These are phyloP conservation scores for Hygrophorus pudorinus DNA, from an alignment of 768 basidiomycete genomes.

Conservation along the genomic window DNA sequence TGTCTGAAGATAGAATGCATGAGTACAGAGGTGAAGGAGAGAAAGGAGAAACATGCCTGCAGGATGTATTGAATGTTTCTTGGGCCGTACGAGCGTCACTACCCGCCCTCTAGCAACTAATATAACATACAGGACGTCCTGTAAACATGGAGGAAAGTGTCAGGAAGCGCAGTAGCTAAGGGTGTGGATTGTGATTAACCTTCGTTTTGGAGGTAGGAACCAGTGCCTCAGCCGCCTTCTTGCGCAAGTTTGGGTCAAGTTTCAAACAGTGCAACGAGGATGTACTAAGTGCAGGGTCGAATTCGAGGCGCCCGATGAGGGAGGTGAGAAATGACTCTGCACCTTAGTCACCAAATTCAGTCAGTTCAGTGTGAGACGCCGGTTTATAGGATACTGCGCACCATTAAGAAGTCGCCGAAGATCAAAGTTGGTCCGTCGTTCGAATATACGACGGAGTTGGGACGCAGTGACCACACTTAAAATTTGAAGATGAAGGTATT, in stretches of 20 bases:
- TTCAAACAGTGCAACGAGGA: constrained; percentile 77
- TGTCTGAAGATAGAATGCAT: constrained; percentile 37
- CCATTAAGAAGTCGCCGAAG: constrained; percentile 66
- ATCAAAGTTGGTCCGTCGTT: constrained; percentile 87
- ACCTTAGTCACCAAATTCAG: constrained; percentile 31
- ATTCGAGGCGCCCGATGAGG: constrained; percentile 58
- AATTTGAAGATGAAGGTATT: constrained; percentile 91
- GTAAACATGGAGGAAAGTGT: neutral
- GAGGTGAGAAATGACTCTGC: constrained; percentile 75
- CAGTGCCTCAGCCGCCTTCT: constrained; percentile 70
- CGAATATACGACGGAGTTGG: constrained; percentile 80
- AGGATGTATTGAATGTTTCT: constrained; percentile 92
- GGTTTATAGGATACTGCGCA: constrained; percentile 11
- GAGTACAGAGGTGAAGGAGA: neutral
- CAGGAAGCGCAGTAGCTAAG: neutral
- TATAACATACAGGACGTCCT: constrained; percentile 90
- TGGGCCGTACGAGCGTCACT: constrained; percentile 81
- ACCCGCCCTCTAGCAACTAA: constrained; percentile 72
- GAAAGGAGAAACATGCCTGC: constrained; percentile 40
- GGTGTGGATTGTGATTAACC: constrained; percentile 26
- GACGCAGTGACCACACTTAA: constrained; percentile 80
- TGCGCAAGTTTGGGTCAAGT: constrained; percentile 58
- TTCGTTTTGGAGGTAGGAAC: constrained; percentile 75
- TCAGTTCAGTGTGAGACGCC: neutral
- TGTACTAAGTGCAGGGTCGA: constrained; percentile 72